phyloP scores from a whole-genome alignment of 148 eudicot species.

The Arbutus unedo region DNA sequence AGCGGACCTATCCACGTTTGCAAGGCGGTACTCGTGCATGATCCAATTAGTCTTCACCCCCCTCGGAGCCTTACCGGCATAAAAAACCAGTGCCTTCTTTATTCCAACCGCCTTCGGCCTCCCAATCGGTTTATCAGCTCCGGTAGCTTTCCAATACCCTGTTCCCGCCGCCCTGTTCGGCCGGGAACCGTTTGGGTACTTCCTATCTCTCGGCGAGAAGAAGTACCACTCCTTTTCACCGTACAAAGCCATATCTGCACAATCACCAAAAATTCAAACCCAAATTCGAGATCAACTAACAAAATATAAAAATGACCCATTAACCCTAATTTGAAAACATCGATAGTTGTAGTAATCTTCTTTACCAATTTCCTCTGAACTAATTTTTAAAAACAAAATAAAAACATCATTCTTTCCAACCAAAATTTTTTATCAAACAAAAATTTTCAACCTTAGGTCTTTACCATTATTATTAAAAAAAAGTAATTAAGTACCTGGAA shows the following conservation, averaged over 20 bases:
- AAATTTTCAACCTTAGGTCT: background rate
- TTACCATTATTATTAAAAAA: background rate
- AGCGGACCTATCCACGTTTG: constrained; percentile 58
- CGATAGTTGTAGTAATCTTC: background rate
- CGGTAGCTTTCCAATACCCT: constrained; percentile 77
- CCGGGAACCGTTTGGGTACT: constrained; percentile 67
- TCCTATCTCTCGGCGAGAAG: constrained; percentile 63
- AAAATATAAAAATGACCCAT: background rate
- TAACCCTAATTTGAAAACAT: background rate
- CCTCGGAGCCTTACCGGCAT: constrained; percentile 60
- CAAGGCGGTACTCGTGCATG: constrained; percentile 72
- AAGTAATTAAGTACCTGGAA: constrained; percentile 39
- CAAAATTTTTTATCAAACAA: too few species aligned
- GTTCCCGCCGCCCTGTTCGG: constrained; percentile 70
- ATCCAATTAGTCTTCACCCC: constrained; percentile 71
- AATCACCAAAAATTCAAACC: background rate
- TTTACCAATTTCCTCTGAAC: background rate
- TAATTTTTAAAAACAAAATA: too few species aligned
- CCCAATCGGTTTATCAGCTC: constrained; percentile 65
- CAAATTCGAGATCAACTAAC: background rate
- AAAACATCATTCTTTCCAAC: background rate
- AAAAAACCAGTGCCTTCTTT: constrained; percentile 65
- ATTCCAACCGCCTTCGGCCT: constrained; percentile 54
- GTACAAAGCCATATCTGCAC: constrained; percentile 41
- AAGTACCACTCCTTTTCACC: constrained; percentile 77